Conservation (phyloP, 2,329 filamentous ascomycete genomes). For the Diplodia sapinea region DNA sequence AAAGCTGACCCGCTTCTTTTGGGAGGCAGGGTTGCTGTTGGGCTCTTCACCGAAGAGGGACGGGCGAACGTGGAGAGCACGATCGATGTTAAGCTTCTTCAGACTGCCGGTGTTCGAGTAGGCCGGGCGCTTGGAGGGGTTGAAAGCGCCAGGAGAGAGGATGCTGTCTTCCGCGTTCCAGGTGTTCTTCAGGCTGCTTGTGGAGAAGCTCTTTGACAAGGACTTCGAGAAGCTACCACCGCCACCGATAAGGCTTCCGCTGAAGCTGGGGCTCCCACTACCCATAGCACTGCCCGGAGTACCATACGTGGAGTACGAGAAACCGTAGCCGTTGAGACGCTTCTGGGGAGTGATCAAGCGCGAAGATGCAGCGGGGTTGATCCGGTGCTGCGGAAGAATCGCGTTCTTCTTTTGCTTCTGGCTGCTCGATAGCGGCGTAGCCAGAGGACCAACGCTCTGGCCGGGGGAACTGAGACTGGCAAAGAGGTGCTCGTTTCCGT, state of each 20-base stretch:
- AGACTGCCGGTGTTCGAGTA: conserved; percentile 60
- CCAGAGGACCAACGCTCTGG: conserved; percentile 83
- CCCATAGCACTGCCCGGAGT: conserved; percentile 75
- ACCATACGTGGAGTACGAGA: conserved; percentile 90
- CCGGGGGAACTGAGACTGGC: conserved; percentile 70
- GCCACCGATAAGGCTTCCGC: conserved; percentile 45
- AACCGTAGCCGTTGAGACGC: conserved; percentile 75
- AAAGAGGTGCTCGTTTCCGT: conserved; percentile 87
- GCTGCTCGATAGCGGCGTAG: conserved; percentile 80
- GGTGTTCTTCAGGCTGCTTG: conserved; percentile 81
- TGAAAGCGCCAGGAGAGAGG: conserved; percentile 83
- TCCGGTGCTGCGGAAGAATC: conserved; percentile 83
- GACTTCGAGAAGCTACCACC: conserved; percentile 69
- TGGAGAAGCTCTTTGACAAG: conserved; percentile 85
- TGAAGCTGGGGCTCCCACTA: conserved; percentile 74
- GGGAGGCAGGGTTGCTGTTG: conserved; percentile 55
- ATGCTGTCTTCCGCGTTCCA: conserved; percentile 86
- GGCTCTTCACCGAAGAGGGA: conserved; percentile 61
- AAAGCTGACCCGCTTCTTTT: conserved; percentile 89
- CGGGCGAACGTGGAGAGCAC: conserved; percentile 72
- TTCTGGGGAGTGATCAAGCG: conserved; percentile 84
- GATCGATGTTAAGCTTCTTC: conserved; percentile 92
- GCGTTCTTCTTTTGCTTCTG: conserved; percentile 80
- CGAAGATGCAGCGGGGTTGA: conserved; percentile 79
- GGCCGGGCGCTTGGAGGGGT: conserved; percentile 58